Evolutionary conservation across 345 rosid genomes (phyloP), one percentile per base, ranked within the genome.

Genomic region (Salix dunnii): DNA sequence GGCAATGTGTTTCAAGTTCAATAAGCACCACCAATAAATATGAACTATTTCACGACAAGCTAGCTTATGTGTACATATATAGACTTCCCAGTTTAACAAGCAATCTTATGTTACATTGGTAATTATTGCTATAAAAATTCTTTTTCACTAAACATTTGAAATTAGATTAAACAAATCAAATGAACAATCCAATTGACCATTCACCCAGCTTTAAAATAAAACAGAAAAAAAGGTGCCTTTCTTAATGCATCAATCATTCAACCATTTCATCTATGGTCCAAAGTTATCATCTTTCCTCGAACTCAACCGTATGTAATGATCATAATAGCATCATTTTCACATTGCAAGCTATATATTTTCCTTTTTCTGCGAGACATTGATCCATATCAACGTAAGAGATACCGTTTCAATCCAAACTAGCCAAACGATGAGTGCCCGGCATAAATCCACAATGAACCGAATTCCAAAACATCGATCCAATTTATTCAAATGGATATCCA

Each of bases 311-410:
- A 68, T 13, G 53, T 49, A 18, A 53, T 17, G 68, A 68, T 55
- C 40, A 33, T 33, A 25, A 42, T 23, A 74, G 66, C 23, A 31
- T 20, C 31, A 46, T 27, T 40, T 21, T 35, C 51, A 13, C 5
- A 38, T 27, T 43, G 16, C 11, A 36, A 6, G 23, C 18, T 23
- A 23, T 38, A 23, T 38, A 28, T 17, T 76, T 70, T 61, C 68
- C 79, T n/a, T 77, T 63, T 23, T n/a, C 7, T 31, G 35, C 7
- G 64, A 46, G 31, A 67, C 64, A 55, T 46, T 69, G 67, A 73
- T 65, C 73, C 73, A 61, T 36, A 72, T 67, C 51, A 51, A 33
- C 71, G 30, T 12, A 71, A 67, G 33, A 10, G 60, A 51, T 2
- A 69, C 30, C 72, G 36, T 33, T 51, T 28, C 18, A 28, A 67